Conservation (phyloP, 2,329 filamentous ascomycete species). For the Paraphoma sp. region DNA sequence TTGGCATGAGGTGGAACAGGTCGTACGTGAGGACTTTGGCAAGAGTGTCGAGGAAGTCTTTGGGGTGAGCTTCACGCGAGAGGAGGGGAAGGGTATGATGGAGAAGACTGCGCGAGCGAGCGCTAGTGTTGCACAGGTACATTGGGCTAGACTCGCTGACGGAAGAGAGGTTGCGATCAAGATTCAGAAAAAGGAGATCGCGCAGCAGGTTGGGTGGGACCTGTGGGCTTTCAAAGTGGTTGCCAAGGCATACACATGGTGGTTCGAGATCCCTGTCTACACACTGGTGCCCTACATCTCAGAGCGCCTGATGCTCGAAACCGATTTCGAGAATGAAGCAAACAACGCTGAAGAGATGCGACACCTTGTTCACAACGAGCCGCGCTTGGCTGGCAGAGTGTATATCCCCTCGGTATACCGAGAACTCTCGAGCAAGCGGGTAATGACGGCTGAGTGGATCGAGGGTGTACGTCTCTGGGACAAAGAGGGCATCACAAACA, state of each 20-base stretch:
- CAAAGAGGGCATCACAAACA: conserved; percentile 76
- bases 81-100: conserved; percentile 69
- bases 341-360: conserved; percentile 87
- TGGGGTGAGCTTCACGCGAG: conserved; percentile 79
- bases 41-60: conserved; percentile 88
- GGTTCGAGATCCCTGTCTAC: conserved; percentile 94
- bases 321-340: conserved; percentile 92
- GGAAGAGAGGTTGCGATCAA: conserved; percentile 94
- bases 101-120: conserved; percentile 76
- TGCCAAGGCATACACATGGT: conserved; percentile 79
- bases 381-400: conserved; percentile 76
- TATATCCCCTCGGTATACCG: conserved; percentile 87
- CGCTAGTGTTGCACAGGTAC: conserved; percentile 94
- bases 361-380: conserved; percentile 74
- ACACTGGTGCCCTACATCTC: conserved; percentile 90
- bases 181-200: conserved; percentile 95
- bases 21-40: conserved; percentile 87
- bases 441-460: conserved; percentile 97
- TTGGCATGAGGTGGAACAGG: conserved; percentile 84
- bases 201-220: conserved; percentile 90
- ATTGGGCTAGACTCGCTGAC: conserved; percentile 87
- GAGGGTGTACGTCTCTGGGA: conserved; percentile 94
- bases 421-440: conserved; percentile 79
- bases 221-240: conserved; percentile 95
- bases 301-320: conserved; percentile 90